phyloP scores from a whole-genome alignment of 495 filamentous ascomycete genomes.

The Penicillium antarcticum region DNA sequence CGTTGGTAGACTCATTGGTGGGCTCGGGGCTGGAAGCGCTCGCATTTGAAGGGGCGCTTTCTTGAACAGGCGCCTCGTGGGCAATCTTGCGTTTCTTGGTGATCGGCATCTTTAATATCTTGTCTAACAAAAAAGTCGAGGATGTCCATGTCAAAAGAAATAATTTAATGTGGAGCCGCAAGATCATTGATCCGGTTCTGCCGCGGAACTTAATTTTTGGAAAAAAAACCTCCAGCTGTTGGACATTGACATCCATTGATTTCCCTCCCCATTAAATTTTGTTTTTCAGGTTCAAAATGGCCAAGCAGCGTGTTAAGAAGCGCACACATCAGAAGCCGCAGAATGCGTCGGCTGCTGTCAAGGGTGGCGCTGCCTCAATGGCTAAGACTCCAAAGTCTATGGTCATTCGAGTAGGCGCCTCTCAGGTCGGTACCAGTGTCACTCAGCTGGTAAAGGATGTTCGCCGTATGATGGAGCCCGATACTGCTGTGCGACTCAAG shows the following conservation, averaged over 20 bases:
- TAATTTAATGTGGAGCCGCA: constrained; percentile 35
- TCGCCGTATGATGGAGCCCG: constrained; percentile 89
- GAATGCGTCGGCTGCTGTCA: constrained; percentile 54
- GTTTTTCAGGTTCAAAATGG: constrained; percentile 54
- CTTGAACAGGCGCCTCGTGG: constrained; percentile 3
- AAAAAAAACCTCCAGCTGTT: constrained; percentile 31
- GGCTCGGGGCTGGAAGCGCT: constrained; percentile 1
- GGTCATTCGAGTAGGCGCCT: constrained; percentile 95
- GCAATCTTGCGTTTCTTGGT: constrained; percentile 40
- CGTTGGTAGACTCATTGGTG: not conserved
- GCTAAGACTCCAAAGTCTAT: constrained; percentile 82
- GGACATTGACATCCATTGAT: constrained; percentile 11
- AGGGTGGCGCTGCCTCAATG: constrained; percentile 46
- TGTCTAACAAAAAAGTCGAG: constrained; percentile 6
- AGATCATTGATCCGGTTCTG: constrained; percentile 36
- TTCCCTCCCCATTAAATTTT: constrained; percentile 1
- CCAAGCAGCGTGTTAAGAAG: constrained; percentile 79
- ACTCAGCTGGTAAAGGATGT: constrained; percentile 92
- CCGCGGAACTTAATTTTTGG: constrained; percentile 37
- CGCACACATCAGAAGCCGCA: constrained; percentile 75
- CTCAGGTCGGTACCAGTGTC: constrained; percentile 87
- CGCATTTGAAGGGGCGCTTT: constrained; percentile 15
- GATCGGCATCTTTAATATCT: constrained; percentile 24
- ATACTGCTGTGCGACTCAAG: constrained; percentile 80
- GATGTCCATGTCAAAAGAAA: constrained; percentile 22